Percentiles rank a stretch among this genome's conserved stretches.
phyloP scores from a whole-genome alignment of 1,284 basidiomycete species.

The Cutaneotrichosporon sp. region DNA sequence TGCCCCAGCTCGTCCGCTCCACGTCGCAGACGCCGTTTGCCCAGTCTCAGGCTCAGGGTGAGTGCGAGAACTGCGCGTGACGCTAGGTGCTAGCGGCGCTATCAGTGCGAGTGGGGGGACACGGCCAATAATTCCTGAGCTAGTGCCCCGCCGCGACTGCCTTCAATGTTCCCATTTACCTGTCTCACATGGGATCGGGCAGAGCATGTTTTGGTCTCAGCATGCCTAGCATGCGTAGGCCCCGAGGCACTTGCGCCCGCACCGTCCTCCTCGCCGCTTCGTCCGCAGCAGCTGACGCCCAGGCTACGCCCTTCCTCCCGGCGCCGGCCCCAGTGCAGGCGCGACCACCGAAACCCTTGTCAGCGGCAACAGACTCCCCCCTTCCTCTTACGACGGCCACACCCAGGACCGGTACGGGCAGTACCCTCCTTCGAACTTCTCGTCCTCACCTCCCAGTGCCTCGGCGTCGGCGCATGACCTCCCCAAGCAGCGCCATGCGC shows the following conservation, averaged over 20 bases:
- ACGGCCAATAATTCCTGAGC: not conserved
- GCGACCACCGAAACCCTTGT: not conserved
- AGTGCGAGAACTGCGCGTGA: not conserved
- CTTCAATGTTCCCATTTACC: not conserved
- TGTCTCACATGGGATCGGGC: no score
- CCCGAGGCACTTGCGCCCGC: not conserved
- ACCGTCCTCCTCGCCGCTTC: not conserved
- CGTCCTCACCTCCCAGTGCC: not conserved
- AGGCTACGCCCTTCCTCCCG: conserved; percentile 10
- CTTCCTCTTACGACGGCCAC: not conserved
- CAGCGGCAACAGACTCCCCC: not conserved
- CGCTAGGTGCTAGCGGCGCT: not conserved
- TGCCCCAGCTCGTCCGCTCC: conserved; percentile 6
- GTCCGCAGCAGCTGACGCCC: not conserved
- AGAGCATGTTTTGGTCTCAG: not conserved
- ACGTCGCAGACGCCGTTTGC: conserved; percentile 2
- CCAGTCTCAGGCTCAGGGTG: conserved; percentile 1
- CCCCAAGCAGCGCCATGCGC: not conserved
- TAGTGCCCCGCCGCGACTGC: not conserved
- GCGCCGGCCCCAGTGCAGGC: not conserved
- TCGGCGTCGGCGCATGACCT: not conserved
- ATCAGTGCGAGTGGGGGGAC: not conserved
- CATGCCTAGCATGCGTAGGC: not conserved
- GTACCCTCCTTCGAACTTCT: not conserved
- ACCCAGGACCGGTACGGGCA: not conserved